Percentiles rank a stretch among this genome's conserved stretches.
Conservation (phyloP, 202 grass and related monocot genomes). For the Cymbopogon flexuosus region DNA sequence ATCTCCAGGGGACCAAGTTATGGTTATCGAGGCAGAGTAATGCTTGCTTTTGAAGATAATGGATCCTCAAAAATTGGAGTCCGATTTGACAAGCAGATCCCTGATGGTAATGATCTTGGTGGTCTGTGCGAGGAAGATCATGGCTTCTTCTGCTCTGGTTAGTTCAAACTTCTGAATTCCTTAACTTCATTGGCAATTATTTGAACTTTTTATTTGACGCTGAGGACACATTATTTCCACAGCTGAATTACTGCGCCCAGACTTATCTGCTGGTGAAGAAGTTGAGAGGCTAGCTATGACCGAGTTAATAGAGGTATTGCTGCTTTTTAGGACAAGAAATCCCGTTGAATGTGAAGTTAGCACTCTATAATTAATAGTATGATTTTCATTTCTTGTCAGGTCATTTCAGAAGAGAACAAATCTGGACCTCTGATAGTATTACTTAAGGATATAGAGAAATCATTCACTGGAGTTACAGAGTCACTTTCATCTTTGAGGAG, state of each 20-base stretch:
- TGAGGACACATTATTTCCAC: constrained; percentile 27
- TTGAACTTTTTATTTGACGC: constrained; percentile 25
- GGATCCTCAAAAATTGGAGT: constrained; percentile 95
- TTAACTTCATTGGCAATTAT: constrained; percentile 14
- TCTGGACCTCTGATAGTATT: constrained; percentile 77
- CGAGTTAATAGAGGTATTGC: constrained; percentile 76
- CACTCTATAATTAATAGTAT: constrained; percentile 8
- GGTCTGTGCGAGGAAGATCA: constrained; percentile 95
- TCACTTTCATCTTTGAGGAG: constrained; percentile 63
- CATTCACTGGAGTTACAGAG: constrained; percentile 75
- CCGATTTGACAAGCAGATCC: constrained; percentile 87
- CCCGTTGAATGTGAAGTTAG: not conserved
- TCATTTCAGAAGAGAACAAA: constrained; percentile 91
- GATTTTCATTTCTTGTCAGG: constrained; percentile 48
- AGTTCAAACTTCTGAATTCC: constrained; percentile 34
- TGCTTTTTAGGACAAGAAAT: constrained; percentile 27
- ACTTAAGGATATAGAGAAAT: constrained; percentile 96
- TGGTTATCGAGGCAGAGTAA: constrained; percentile 81
- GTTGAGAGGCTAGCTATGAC: constrained; percentile 75
- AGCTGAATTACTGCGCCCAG: constrained; percentile 86
- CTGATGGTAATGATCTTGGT: constrained; percentile 95
- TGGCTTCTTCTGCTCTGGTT: constrained; percentile 94
- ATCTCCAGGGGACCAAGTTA: constrained; percentile 72
- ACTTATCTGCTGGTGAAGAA: constrained; percentile 56
- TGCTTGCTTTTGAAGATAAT: constrained; percentile 98